A percentile compares a stretch with the other conserved stretches of the same genome.
These are phyloP conservation scores for Lagenaria siceraria DNA, from an alignment of 306 rosid genomes.

Conservation along the genomic window DNA sequence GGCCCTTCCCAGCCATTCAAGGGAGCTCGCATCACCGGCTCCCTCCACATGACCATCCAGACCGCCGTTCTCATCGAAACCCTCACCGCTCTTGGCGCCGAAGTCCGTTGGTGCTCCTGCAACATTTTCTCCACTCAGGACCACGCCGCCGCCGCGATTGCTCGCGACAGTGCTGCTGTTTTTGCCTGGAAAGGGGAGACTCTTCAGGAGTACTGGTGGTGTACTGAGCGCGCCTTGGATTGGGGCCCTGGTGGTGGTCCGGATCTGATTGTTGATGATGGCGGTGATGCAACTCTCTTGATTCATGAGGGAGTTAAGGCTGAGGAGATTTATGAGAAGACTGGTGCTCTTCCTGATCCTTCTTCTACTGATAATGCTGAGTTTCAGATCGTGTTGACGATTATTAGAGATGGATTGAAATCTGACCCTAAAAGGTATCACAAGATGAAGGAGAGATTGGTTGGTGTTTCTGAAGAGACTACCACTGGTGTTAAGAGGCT, in stretches of 20 bases:
- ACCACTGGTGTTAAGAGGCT: conserved; percentile 78
- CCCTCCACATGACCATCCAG: conserved; percentile 75
- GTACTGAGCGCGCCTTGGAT: conserved; percentile 56
- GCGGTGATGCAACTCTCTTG: conserved; percentile 51
- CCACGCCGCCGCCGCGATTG: conserved; percentile 71
- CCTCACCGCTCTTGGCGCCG: conserved; percentile 61
- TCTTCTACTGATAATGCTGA: conserved; percentile 42
- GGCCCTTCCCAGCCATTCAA: conserved; percentile 61
- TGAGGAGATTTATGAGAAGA: conserved; percentile 35
- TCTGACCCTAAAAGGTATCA: conserved; percentile 49
- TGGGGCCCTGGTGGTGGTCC: conserved; percentile 73
- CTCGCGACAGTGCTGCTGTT: conserved; percentile 52
- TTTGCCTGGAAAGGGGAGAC: conserved; percentile 80
- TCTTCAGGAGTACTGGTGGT: conserved; percentile 79
- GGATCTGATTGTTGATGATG: conserved; percentile 63
- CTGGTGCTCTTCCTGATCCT: conserved; percentile 36
- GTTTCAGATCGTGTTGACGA: conserved; percentile 47
- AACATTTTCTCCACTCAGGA: conserved; percentile 77
- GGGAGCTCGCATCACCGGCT: conserved; percentile 58
- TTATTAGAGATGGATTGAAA: conserved; percentile 50
- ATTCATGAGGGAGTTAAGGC: conserved; percentile 70
- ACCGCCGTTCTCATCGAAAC: conserved; percentile 68
- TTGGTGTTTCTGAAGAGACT: conserved; percentile 75
- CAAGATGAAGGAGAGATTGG: conserved; percentile 52
- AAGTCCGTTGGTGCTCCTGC: conserved; percentile 81